These are phyloP conservation scores for Penicillium coffeae DNA, from an alignment of 495 filamentous ascomycete genomes.

Conservation along the genomic window DNA sequence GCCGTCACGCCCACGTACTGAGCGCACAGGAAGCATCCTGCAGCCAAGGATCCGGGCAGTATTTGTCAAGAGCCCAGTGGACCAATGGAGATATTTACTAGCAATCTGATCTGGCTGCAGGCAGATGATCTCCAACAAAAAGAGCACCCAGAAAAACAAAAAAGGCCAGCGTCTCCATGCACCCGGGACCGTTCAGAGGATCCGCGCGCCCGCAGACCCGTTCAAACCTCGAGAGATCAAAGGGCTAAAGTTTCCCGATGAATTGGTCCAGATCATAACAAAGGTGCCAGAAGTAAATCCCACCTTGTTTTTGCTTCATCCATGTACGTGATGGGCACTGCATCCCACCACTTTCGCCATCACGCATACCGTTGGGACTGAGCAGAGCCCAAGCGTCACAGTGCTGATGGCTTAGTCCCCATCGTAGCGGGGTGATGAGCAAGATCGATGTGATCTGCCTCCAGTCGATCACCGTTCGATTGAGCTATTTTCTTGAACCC, in stretches of 20 bases:
- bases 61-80: slow-evolving; percentile 16
- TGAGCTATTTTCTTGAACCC: too few species aligned
- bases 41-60: neutral
- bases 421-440: neutral
- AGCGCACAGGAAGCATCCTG: neutral
- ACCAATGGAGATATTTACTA: too few species aligned
- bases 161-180: too few species aligned
- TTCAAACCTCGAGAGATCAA: too few species aligned
- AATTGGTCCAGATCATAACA: slow-evolving; percentile 23
- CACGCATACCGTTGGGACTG: slow-evolving; percentile 9
- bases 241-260: slow-evolving; percentile 12
- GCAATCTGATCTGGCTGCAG: too few species aligned
- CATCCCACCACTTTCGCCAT: slow-evolving; percentile 18
- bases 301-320: slow-evolving; percentile 2
- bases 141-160: too few species aligned
- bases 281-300: slow-evolving; percentile 3
- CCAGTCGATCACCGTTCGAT: neutral
- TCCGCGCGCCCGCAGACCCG: slow-evolving; percentile 6
- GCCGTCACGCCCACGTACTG: slow-evolving; percentile 3
- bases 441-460: neutral
- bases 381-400: neutral
- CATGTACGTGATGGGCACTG: slow-evolving; percentile 19
- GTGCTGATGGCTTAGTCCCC: neutral
- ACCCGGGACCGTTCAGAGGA: slow-evolving; percentile 11
- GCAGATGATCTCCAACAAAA: too few species aligned